Evolutionary conservation across 495 filamentous ascomycete species (phyloP), one percentile per base, ranked within the genome.

Genomic region (Saxophila tyrrhenica): DNA sequence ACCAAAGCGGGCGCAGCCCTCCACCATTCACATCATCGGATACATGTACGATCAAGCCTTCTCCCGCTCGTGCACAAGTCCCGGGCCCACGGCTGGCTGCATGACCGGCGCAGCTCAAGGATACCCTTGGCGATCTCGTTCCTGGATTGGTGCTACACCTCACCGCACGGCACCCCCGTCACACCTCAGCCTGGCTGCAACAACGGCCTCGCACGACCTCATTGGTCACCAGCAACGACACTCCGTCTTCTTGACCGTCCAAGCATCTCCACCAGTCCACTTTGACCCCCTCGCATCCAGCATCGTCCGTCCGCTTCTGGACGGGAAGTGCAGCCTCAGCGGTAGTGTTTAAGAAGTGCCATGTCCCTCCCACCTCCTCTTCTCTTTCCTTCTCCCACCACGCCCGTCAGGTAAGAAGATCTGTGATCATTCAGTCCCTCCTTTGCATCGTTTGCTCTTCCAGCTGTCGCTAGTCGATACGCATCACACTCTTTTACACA

Each of bases 401-500:
- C 46, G 24, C 15, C 48, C 3, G n/a, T n/a, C 29, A 8, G 25
- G 5, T 9, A 48, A 17, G 21, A 24, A 23, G 19, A 35, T 35
- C 29, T 35, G 29, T 35, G 41, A 44, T 44, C 41, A n/a, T 44
- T 21, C n/a, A 8, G 29, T 35, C 45, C 23, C 8, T 48, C 45
- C 45, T 17, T 48, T 17, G 10, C 25, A 7, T 48, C 21, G 45
- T 23, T 48, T 15, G 13, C 20, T 25, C 5, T 8, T 48, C 45
- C 21, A 25, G 45, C 45, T 23, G 25, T 48, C 45, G 45, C 45
- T 48, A 48, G 45, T 21, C 45, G 45, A 48, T 48, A 23, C 20
- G 45, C 45, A 24, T 20, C 20, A 48, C 45, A 48, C 45, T 48
- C 45, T 48, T 48, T 48, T 48, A 3, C 19, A 48, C n/a, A 48